Evolutionary conservation across 1,284 basidiomycete genomes (phyloP).

Genomic region (Apiotrichum laibachii): DNA sequence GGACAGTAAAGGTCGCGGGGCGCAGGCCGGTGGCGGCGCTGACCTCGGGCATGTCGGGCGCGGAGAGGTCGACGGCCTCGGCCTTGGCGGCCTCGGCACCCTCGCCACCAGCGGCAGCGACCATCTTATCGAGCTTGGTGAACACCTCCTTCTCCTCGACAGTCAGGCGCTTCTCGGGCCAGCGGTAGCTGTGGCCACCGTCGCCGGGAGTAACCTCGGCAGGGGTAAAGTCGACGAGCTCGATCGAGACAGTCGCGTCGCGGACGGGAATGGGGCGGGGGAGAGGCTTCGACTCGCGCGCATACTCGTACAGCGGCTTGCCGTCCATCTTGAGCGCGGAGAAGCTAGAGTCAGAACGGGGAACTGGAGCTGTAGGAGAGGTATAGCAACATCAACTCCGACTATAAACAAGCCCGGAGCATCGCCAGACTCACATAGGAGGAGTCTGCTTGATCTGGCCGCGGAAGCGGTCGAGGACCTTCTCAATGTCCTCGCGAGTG

Average conservation of each 20-base stretch:
- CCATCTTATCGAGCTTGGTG: constrained; percentile 58
- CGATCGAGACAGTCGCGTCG: constrained; percentile 71
- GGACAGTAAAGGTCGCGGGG: constrained; percentile 78
- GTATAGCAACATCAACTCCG: no score
- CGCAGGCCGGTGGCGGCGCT: constrained; percentile 45
- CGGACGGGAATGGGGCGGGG: constrained; percentile 89
- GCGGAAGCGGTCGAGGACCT: constrained; percentile 69
- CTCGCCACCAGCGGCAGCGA: constrained; percentile 39
- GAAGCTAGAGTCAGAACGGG: constrained; percentile 61
- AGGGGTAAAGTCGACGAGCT: constrained; percentile 57
- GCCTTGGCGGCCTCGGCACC: constrained; percentile 26
- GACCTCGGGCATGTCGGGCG: constrained; percentile 47
- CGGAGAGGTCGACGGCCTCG: constrained; percentile 34
- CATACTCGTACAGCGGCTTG: constrained; percentile 92
- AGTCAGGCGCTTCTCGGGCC: constrained; percentile 69
- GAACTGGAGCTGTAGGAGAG: background rate
- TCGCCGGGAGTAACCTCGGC: constrained; percentile 45
- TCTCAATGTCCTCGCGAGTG: constrained; percentile 71
- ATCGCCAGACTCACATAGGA: constrained; percentile 67
- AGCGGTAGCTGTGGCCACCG: constrained; percentile 60
- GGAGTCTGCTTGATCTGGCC: constrained; percentile 88
- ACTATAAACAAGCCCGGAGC: no score
- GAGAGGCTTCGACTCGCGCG: constrained; percentile 80
- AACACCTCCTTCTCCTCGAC: constrained; percentile 68
- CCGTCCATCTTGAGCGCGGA: constrained; percentile 99